A percentile compares a stretch with the other conserved stretches of the same genome.
phyloP scores from a whole-genome alignment of 2,329 filamentous ascomycete genomes.

The Colletotrichum lindemuthianum region DNA sequence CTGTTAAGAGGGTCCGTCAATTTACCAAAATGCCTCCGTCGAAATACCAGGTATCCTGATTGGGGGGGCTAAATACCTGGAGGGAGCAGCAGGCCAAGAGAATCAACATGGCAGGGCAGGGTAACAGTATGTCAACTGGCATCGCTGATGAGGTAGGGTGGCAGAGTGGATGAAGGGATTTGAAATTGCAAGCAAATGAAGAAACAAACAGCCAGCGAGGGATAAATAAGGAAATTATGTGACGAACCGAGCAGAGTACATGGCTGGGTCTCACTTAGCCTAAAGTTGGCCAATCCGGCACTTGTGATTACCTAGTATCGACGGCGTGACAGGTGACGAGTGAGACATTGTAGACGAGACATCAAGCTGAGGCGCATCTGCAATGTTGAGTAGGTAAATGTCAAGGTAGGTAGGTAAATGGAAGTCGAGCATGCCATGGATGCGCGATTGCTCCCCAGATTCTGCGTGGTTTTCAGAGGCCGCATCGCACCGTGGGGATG shows the following conservation, averaged over 20 bases:
- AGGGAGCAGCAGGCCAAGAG: background rate
- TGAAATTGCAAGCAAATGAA: background rate
- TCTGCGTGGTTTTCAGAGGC: too few relatives aligned
- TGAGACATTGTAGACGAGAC: too few relatives aligned
- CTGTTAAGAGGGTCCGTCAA: too few relatives aligned
- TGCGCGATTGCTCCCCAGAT: too few relatives aligned
- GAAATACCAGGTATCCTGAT: too few relatives aligned
- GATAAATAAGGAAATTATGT: background rate
- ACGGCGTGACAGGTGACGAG: too few relatives aligned
- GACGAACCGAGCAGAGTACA: background rate
- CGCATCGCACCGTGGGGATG: too few relatives aligned
- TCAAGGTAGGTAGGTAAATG: too few relatives aligned
- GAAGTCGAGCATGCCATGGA: too few relatives aligned
- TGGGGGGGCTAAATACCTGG: constrained; percentile 12
- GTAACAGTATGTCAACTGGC: background rate
- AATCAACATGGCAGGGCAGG: background rate
- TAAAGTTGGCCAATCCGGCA: constrained; percentile 6
- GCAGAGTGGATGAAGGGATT: background rate
- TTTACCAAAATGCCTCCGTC: too few relatives aligned
- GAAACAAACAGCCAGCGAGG: background rate
- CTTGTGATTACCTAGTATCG: background rate
- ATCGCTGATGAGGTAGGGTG: background rate
- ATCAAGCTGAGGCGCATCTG: too few relatives aligned
- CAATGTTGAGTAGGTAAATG: too few relatives aligned
- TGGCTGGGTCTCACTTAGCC: constrained; percentile 8